phyloP scores from a whole-genome alignment of 1,284 basidiomycete species.

The Tylopilus microsporus region DNA sequence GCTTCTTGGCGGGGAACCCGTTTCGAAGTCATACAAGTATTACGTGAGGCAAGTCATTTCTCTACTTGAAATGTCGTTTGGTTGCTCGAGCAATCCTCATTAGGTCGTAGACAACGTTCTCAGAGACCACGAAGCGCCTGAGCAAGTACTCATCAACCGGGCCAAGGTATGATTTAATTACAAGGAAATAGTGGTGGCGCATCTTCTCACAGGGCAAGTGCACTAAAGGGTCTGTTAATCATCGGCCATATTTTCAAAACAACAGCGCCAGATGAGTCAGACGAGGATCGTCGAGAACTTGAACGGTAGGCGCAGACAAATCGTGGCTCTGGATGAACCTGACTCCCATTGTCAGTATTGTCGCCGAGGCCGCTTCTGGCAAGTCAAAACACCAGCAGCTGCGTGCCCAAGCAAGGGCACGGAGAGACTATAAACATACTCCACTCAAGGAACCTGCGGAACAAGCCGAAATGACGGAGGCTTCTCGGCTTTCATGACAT shows the following conservation, averaged over 20 bases:
- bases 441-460: conserved; percentile 20
- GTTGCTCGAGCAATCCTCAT: conserved; percentile 3
- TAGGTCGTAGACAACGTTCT: conserved; percentile 78
- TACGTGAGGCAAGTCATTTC: conserved; percentile 54
- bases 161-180: conserved; percentile 60
- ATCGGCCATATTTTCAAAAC: conserved; percentile 85
- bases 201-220: conserved; percentile 8
- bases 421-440: conserved; percentile 31
- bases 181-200: not conserved
- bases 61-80: not conserved
- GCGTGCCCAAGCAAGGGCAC: conserved; percentile 38
- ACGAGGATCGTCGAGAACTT: conserved; percentile 87
- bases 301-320: conserved; percentile 56
- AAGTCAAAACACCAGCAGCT: conserved; percentile 53
- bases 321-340: conserved; percentile 1
- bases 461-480: conserved; percentile 14
- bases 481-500: conserved; percentile 14
- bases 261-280: conserved; percentile 79
- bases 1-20: conserved; percentile 94
- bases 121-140: conserved; percentile 68
- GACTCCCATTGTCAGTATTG: conserved; percentile 46
- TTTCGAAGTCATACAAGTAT: conserved; percentile 84
- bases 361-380: conserved; percentile 64
- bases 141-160: conserved; percentile 67
- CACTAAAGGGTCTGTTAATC: conserved; percentile 65